Conservation (phyloP, 768 basidiomycete genomes). For the Xerocomellus dryophilus region DNA sequence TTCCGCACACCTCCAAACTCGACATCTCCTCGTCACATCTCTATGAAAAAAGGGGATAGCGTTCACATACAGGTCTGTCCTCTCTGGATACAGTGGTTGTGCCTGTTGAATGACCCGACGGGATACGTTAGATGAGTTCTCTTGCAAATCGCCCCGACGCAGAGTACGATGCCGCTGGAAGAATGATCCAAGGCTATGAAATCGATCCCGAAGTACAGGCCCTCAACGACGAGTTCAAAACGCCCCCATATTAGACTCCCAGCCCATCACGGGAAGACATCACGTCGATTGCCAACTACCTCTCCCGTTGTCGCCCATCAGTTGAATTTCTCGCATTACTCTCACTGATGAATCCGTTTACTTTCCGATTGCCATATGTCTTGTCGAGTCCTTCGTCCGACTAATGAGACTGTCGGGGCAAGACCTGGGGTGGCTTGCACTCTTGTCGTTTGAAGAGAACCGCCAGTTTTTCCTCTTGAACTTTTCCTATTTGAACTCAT, state of each 20-base stretch:
- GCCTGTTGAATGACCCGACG: constrained; percentile 5
- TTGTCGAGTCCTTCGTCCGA: not conserved
- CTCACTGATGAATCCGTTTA: not conserved
- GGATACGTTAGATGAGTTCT: constrained; percentile 59
- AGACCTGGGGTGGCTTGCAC: not conserved
- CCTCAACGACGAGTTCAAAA: constrained; percentile 63
- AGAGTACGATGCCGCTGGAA: constrained; percentile 59
- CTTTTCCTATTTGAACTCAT: not conserved
- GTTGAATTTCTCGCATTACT: not conserved
- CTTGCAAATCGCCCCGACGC: constrained; percentile 48
- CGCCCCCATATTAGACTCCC: constrained; percentile 40
- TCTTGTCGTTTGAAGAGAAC: not conserved
- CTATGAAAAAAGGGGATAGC: constrained; percentile 43
- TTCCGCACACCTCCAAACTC: constrained; percentile 47
- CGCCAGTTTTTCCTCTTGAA: not conserved
- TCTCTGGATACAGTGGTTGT: not conserved
- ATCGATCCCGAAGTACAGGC: constrained; percentile 61
- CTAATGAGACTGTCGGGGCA: not conserved
- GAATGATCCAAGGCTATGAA: constrained; percentile 40
- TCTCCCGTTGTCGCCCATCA: not conserved
- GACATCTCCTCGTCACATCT: constrained; percentile 23
- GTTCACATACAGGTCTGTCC: constrained; percentile 58
- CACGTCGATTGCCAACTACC: not conserved
- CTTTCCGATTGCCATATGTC: not conserved
- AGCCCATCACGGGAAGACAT: not conserved